Evolutionary conservation across 1,284 basidiomycete genomes (phyloP), one percentile per base, ranked within the genome.

Genomic region (Kwoniella shivajii): DNA sequence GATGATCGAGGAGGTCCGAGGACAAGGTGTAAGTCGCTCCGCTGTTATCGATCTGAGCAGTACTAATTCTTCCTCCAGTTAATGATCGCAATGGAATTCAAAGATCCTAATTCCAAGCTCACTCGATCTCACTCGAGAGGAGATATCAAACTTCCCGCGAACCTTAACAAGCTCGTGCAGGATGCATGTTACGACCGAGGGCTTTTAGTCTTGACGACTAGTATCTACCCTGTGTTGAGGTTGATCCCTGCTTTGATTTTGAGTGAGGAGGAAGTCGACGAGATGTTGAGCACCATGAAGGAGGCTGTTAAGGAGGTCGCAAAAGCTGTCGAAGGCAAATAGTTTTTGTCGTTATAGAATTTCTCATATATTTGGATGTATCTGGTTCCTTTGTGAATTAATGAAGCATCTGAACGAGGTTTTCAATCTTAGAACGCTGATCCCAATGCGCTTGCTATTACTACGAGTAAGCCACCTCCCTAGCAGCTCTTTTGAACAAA

Each of bases 101-200:
- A 68, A 49, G 71, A 76, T 56, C 72, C 77, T 48, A 73, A 72
- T 57, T 73, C 72, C 45, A 38, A 41, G 18, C 41, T 68, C 14
- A 64, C 65, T 7, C 60, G 66, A 3, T 52, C 47, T 1, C 62
- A 61, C 47, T 54, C 81, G 10, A 75, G 74, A 29, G 66, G 78
- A 42, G 72, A 76, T 46, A 56, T 77, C 42, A 64, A 69, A 16
- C 78, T 83, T 2, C 86, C 88, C 9, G 82, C 81, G 71, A 81
- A 82, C 63, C 78, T 92, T 54, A 86, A 89, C 11, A 80, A 79
- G 49, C 81, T 86, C 11, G 84, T 94, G 6, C 83, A 88, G 61
- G 85, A 84, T 74, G 85, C 83, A 65, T 91, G 90, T 75, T 81
- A 89, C 59, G 88, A 92, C 72, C 87, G 88, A 74, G 89, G 88